phyloP scores from a whole-genome alignment of 225 moss, liverwort and hornwort genomes.

The Rhytidiadelphus loreus region DNA sequence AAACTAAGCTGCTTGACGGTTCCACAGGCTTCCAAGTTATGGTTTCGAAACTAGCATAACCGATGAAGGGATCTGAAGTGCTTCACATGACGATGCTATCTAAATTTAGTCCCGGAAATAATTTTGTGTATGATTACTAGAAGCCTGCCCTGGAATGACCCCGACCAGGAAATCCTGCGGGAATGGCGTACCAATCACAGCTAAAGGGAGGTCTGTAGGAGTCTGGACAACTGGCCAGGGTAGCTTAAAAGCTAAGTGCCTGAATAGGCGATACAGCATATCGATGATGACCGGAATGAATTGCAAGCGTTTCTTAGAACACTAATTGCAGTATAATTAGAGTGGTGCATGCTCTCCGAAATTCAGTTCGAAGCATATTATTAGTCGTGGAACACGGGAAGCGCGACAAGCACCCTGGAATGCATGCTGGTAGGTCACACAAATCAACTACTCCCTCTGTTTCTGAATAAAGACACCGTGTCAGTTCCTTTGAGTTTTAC shows the following conservation, averaged over 20 bases:
- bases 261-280: too few species aligned
- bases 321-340: neutral
- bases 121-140: neutral
- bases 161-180: neutral
- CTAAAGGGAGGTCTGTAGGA: too few species aligned
- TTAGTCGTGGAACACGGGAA: neutral
- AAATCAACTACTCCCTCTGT: too few species aligned
- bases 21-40: neutral
- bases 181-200: neutral
- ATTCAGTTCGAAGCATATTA: neutral
- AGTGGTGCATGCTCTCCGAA: neutral
- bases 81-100: neutral
- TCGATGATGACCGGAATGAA: neutral
- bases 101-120: neutral
- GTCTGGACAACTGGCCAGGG: neutral
- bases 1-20: neutral
- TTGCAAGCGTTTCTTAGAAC: too few species aligned
- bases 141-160: neutral
- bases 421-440: neutral
- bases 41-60: neutral
- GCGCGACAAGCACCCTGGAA: neutral
- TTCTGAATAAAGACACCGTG: too few species aligned
- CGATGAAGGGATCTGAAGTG: neutral
- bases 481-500: too few species aligned
- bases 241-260: too few species aligned